These are phyloP conservation scores for Xylaria polymorpha DNA, from an alignment of 2,329 filamentous ascomycete genomes.

Conservation along the genomic window DNA sequence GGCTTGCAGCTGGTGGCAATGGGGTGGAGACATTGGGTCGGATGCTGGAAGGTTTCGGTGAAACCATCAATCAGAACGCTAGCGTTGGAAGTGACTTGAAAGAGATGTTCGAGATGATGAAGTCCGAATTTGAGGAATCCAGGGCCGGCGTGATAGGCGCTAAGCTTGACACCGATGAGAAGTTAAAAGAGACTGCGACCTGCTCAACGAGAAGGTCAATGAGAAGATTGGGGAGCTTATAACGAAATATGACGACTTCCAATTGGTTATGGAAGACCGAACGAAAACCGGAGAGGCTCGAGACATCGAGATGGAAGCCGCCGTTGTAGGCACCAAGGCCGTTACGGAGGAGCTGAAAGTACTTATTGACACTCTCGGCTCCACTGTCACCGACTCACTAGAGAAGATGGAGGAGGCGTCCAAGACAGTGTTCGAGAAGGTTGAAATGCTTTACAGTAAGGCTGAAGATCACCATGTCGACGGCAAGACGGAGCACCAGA, in stretches of 20 bases:
- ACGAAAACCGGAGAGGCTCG: conserved; percentile 79
- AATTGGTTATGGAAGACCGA: conserved; percentile 78
- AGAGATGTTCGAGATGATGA: conserved; percentile 79
- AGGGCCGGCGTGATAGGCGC: conserved; percentile 81
- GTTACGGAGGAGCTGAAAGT: conserved; percentile 89
- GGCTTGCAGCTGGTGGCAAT: conserved; percentile 78
- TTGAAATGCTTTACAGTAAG: conserved; percentile 81
- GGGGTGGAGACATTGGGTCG: conserved; percentile 80
- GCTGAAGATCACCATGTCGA: conserved; percentile 80
- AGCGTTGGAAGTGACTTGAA: conserved; percentile 72
- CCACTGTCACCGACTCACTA: conserved; percentile 81
- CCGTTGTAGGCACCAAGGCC: conserved; percentile 78
- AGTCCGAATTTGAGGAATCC: conserved; percentile 87
- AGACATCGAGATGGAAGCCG: conserved; percentile 76
- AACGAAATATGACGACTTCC: conserved; percentile 88
- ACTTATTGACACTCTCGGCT: conserved; percentile 85
- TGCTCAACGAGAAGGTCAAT: conserved; percentile 67
- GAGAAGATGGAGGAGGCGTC: conserved; percentile 90
- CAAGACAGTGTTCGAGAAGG: conserved; percentile 83
- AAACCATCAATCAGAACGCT: conserved; percentile 69
- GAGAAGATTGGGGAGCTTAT: conserved; percentile 81
- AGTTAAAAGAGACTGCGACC: conserved; percentile 70
- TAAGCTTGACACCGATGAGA: conserved; percentile 86
- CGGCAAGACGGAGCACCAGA: conserved; percentile 80
- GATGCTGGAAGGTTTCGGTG: conserved; percentile 73